A percentile compares a stretch with the other conserved stretches of the same genome.
phyloP scores from a whole-genome alignment of 2,329 filamentous ascomycete genomes.

The Capronia americana region DNA sequence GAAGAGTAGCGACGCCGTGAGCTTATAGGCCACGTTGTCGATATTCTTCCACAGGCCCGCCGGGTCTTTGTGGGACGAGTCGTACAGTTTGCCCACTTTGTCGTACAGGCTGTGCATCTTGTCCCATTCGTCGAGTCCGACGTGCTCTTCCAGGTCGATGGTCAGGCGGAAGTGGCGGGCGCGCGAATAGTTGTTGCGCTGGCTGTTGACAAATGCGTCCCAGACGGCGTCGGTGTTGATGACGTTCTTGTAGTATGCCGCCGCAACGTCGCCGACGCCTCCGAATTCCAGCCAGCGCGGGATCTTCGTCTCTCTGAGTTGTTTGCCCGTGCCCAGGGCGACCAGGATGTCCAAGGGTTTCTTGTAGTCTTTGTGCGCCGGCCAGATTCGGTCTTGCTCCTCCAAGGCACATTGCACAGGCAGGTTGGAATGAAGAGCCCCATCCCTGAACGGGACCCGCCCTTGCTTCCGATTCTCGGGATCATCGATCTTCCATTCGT shows the following conservation, averaged over 20 bases:
- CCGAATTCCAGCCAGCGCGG: slow-evolving; percentile 14
- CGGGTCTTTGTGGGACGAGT: not conserved
- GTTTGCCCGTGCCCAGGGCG: slow-evolving; percentile 9
- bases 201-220: slow-evolving; percentile 14
- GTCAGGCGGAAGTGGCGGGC: slow-evolving; percentile 7
- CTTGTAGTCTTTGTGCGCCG: slow-evolving; percentile 10
- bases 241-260: slow-evolving; percentile 17
- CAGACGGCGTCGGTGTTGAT: slow-evolving; percentile 12
- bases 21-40: slow-evolving; percentile 7
- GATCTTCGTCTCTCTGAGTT: slow-evolving; percentile 2
- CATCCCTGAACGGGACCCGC: slow-evolving; percentile 11
- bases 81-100: slow-evolving; percentile 2
- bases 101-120: slow-evolving; percentile 4
- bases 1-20: slow-evolving; percentile 13
- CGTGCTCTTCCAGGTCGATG: not conserved
- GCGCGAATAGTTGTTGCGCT: slow-evolving; percentile 5
- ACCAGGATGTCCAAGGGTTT: slow-evolving; percentile 14
- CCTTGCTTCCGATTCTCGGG: slow-evolving; percentile 10
- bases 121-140: slow-evolving; percentile 13
- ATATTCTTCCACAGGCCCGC: slow-evolving; percentile 6
- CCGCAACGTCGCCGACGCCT: slow-evolving; percentile 7
- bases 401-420: slow-evolving; percentile 12
- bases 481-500: slow-evolving; percentile 15
- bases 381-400: slow-evolving; percentile 15
- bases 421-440: slow-evolving; percentile 10